Percentiles rank a stretch among this genome's conserved stretches.
Conservation (phyloP, 2,329 filamentous ascomycete genomes). For the Keithomyces neogunnii region DNA sequence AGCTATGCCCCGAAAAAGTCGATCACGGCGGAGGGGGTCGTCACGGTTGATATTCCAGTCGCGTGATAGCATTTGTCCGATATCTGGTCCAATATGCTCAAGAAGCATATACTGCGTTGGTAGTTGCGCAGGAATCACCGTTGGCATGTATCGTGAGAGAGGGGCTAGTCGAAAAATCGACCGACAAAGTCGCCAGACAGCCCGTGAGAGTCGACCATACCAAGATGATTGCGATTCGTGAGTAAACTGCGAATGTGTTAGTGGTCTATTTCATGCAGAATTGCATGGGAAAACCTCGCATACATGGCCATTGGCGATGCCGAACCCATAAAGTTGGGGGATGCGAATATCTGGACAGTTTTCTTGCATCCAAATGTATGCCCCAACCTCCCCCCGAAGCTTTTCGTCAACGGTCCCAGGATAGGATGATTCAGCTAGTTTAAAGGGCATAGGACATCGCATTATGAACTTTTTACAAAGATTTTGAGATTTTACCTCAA, state of each 20-base stretch:
- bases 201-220: constrained; percentile 3
- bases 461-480: constrained; percentile 17
- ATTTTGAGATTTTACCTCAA: constrained; percentile 16
- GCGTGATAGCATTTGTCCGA: constrained; percentile 18
- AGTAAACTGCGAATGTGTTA: constrained; percentile 10
- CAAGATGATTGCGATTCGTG: constrained; percentile 8
- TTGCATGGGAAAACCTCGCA: background rate
- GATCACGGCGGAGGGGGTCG: constrained; percentile 10
- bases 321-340: constrained; percentile 16
- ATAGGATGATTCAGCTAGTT: constrained; percentile 11
- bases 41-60: constrained; percentile 13
- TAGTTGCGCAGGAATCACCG: constrained; percentile 2
- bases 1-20: constrained; percentile 20
- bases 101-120: constrained; percentile 15
- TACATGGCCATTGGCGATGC: constrained; percentile 10
- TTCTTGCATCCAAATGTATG: constrained; percentile 18
- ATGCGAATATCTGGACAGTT: constrained; percentile 17
- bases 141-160: constrained; percentile 6
- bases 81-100: constrained; percentile 15
- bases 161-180: constrained; percentile 3
- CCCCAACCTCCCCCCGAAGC: constrained; percentile 19
- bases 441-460: constrained; percentile 23
- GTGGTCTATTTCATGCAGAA: background rate
- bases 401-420: constrained; percentile 26
- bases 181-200: constrained; percentile 1